Conservation (phyloP, 2,329 filamentous ascomycete species). For the Ophiostoma triangulosporum region DNA sequence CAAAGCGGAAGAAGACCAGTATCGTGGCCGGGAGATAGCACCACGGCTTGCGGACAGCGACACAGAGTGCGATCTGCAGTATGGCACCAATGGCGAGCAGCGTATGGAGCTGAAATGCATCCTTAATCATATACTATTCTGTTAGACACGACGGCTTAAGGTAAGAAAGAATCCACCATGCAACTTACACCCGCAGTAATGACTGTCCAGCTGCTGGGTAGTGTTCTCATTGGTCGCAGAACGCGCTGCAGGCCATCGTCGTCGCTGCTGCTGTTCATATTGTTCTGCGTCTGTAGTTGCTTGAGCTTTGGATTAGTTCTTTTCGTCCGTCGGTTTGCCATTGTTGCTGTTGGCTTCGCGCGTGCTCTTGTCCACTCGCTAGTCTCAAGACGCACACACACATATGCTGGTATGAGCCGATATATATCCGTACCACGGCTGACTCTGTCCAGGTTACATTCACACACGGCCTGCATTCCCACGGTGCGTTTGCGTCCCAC, state of each 20-base stretch:
- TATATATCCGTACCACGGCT: too few species aligned
- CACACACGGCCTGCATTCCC: too few species aligned
- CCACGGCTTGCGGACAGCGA: constrained; percentile 22
- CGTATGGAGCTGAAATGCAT: constrained; percentile 22
- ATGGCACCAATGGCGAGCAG: constrained; percentile 23
- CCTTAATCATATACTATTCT: constrained; percentile 19
- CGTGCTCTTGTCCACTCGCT: too few species aligned
- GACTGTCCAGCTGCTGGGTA: not conserved
- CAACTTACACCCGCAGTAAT: not conserved
- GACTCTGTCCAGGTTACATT: too few species aligned
- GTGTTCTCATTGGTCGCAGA: not conserved
- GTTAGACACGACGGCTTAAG: not conserved
- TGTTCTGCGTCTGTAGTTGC: not conserved
- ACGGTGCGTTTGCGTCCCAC: too few species aligned
- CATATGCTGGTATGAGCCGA: too few species aligned
- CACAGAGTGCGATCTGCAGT: constrained; percentile 22
- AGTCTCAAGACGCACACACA: too few species aligned
- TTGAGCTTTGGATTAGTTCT: too few species aligned
- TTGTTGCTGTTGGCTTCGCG: not conserved
- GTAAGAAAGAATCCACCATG: too few species aligned
- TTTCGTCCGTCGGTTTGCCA: too few species aligned
- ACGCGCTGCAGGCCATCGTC: not conserved
- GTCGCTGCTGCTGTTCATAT: not conserved
- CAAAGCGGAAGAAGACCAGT: constrained; percentile 20
- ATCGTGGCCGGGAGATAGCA: constrained; percentile 21